These are phyloP conservation scores for Ilex aquifolium DNA, from an alignment of 257 asterid genomes.

Conservation along the genomic window DNA sequence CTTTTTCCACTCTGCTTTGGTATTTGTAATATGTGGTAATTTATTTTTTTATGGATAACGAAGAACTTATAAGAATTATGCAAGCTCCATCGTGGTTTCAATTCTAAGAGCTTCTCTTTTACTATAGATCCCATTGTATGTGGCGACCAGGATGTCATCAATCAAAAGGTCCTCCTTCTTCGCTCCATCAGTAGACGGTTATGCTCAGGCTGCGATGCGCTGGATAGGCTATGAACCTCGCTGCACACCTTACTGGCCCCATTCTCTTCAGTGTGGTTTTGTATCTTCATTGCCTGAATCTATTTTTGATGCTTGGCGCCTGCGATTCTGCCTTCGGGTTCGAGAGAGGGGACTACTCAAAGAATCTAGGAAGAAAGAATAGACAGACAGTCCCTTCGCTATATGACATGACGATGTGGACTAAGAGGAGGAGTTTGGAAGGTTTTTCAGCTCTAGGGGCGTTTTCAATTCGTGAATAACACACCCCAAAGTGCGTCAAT, in stretches of 20 bases:
- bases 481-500: not conserved
- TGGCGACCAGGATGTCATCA: conserved; percentile 21
- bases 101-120: not conserved
- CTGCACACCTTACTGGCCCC: conserved; percentile 21
- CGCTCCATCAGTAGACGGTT: conserved; percentile 15
- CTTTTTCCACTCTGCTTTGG: not conserved
- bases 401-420: too few species aligned
- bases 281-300: not conserved
- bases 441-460: not conserved
- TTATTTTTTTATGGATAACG: not conserved
- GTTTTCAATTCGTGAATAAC: not conserved
- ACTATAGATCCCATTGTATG: conserved; percentile 15
- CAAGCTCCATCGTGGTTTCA: not conserved
- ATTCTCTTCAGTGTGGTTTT: conserved; percentile 1
- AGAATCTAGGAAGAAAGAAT: conserved; percentile 1
- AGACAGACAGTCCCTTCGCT: not conserved
- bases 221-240: conserved; percentile 14
- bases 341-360: conserved; percentile 3
- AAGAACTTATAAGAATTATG: not conserved
- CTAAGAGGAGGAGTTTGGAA: too few species aligned
- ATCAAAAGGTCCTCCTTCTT: conserved; percentile 13
- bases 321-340: not conserved
- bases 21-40: too few species aligned
- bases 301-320: not conserved
- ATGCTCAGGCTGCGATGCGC: conserved; percentile 2